phyloP scores from a whole-genome alignment of 768 basidiomycete species.

The Lentinus tigrinus region DNA sequence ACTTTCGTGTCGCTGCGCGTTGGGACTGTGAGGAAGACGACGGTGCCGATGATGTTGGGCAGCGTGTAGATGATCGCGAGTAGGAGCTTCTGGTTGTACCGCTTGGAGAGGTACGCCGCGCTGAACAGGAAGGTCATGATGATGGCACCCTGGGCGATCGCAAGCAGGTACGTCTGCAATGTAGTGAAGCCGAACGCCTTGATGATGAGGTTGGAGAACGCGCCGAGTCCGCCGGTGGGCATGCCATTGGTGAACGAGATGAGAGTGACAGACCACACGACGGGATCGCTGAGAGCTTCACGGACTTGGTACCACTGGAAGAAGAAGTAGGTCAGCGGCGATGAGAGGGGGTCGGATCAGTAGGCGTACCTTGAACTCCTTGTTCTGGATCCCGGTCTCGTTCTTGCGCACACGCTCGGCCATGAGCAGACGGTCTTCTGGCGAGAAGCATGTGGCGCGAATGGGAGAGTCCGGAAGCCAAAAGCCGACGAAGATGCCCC shows the following conservation, averaged over 20 bases:
- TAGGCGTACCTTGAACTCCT: conserved; percentile 38
- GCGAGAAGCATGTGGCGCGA: conserved; percentile 46
- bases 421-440: conserved; percentile 46
- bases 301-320: conserved; percentile 7
- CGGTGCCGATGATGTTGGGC: conserved; percentile 49
- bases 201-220: conserved; percentile 54
- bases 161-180: conserved; percentile 44
- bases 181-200: conserved; percentile 48
- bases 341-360: conserved; percentile 29
- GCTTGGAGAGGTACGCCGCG: conserved; percentile 41
- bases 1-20: conserved; percentile 41
- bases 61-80: conserved; percentile 46
- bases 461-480: conserved; percentile 53
- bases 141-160: conserved; percentile 28
- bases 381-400: conserved; percentile 52
- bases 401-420: conserved; percentile 52
- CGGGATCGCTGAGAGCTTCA: conserved; percentile 46
- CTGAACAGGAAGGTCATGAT: conserved; percentile 46
- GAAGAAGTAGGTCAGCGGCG: neutral
- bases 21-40: conserved; percentile 47
- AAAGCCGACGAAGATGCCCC: conserved; percentile 47
- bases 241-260: conserved; percentile 30
- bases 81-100: conserved; percentile 44
- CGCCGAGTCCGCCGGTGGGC: conserved; percentile 40
- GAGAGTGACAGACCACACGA: conserved; percentile 45